phyloP scores from a whole-genome alignment of 139 green algal genomes.

The Eudorina sp. region DNA sequence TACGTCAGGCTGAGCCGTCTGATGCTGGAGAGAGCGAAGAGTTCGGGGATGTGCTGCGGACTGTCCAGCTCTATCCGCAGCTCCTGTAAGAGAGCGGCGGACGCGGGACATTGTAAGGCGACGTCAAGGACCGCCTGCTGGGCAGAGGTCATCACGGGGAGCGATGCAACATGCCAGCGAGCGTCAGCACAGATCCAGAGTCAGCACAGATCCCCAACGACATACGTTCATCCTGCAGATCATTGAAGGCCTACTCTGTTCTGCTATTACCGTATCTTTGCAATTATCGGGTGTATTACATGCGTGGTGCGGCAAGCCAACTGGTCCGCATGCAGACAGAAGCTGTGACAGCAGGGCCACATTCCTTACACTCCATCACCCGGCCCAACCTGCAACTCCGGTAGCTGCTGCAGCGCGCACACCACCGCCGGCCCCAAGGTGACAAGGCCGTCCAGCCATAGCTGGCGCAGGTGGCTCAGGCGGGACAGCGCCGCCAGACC shows the following conservation, averaged over 20 bases:
- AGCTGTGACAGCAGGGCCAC: too few species aligned
- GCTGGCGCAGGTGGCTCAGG: background rate
- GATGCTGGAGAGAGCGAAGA: background rate
- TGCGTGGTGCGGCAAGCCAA: too few species aligned
- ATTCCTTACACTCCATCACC: background rate
- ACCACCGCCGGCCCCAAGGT: background rate
- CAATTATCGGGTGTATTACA: too few species aligned
- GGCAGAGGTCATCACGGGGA: too few species aligned
- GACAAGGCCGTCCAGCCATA: slow-evolving; percentile 32
- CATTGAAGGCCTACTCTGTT: too few species aligned
- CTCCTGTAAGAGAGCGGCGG: slow-evolving; percentile 15
- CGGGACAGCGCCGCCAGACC: slow-evolving; percentile 27
- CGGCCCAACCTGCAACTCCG: slow-evolving; percentile 17
- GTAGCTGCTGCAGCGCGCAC: background rate
- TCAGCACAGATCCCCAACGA: too few species aligned
- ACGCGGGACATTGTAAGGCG: background rate
- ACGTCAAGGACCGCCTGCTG: too few species aligned
- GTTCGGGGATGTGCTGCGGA: slow-evolving; percentile 17
- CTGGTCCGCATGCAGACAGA: too few species aligned
- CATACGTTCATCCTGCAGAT: too few species aligned
- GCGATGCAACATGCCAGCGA: too few species aligned
- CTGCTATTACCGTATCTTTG: too few species aligned
- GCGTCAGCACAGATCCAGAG: too few species aligned
- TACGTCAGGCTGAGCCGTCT: background rate
- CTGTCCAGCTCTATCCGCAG: slow-evolving; percentile 24